Evolutionary conservation across 1,284 basidiomycete genomes (phyloP).

Genomic region (Microbotryomycetes sp.): DNA sequence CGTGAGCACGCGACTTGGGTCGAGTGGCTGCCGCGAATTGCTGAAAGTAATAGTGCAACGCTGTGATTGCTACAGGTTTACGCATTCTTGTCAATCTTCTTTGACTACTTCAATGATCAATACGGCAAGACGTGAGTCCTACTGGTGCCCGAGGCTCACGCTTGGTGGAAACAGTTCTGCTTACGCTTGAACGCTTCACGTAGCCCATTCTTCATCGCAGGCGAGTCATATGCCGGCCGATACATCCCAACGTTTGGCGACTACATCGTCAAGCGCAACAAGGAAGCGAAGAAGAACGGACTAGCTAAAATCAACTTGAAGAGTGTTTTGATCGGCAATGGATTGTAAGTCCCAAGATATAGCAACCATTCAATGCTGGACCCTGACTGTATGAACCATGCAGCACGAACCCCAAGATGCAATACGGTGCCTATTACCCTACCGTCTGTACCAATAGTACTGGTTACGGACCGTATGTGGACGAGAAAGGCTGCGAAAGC

Average conservation of each 20-base stretch:
- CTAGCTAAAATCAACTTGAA: constrained; percentile 29
- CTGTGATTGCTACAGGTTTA: constrained; percentile 19
- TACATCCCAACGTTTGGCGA: constrained; percentile 37
- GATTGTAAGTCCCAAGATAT: constrained; percentile 18
- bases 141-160: background rate
- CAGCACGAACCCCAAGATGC: constrained; percentile 34
- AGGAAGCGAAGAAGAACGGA: background rate
- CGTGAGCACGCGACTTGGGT: constrained; percentile 32
- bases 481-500: constrained; percentile 20
- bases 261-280: constrained; percentile 35
- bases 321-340: constrained; percentile 35
- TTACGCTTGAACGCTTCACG: no score
- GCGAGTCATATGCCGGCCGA: constrained; percentile 32
- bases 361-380: background rate
- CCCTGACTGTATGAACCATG: background rate
- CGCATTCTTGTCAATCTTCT: constrained; percentile 44
- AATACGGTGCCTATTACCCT: constrained; percentile 35
- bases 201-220: constrained; percentile 32
- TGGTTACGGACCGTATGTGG: constrained; percentile 33
- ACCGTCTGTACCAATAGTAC: constrained; percentile 32
- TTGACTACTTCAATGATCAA: constrained; percentile 40
- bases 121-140: constrained; percentile 22
- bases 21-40: no score
- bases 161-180: no score
- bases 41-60: background rate